phyloP scores from a whole-genome alignment of 192 early-diverging fungal genomes.

The Umbelopsis sp. region DNA sequence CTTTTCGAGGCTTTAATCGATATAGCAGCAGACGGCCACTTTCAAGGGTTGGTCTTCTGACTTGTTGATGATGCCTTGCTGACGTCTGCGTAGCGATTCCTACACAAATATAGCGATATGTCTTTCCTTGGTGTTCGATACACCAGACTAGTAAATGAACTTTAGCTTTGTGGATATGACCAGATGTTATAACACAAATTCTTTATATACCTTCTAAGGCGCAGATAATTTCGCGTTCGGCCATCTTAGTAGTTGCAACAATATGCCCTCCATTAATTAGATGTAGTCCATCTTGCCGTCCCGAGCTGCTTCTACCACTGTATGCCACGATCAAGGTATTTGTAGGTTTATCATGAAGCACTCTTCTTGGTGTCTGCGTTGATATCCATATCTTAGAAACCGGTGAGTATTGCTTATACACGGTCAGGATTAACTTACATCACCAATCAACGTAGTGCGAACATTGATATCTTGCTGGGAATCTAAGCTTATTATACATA shows the following conservation, averaged over 20 bases:
- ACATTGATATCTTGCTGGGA: neutral
- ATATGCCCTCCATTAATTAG: too few relatives aligned
- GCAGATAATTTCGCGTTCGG: constrained; percentile 11
- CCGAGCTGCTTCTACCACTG: neutral
- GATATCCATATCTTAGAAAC: neutral
- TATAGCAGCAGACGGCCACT: constrained; percentile 28
- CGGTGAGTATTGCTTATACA: neutral
- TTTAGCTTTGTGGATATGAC: neutral
- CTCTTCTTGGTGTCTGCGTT: neutral
- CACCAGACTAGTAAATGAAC: constrained; percentile 21
- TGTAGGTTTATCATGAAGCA: constrained; percentile 12
- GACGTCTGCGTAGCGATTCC: constrained; percentile 23
- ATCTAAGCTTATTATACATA: constrained; percentile 18
- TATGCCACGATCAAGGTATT: constrained; percentile 3
- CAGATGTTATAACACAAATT: neutral
- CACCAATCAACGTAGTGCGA: neutral
- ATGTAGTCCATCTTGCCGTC: neutral
- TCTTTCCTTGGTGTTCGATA: constrained; percentile 21
- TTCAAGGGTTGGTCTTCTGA: neutral
- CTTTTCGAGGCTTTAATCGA: constrained; percentile 22
- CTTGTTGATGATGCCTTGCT: neutral
- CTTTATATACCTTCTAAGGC: neutral
- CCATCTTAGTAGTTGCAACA: constrained; percentile 1
- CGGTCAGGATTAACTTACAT: neutral
- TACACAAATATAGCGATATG: constrained; percentile 35